Base-by-base conservation (phyloP, 2,329 filamentous ascomycete genomes). In the Phialocephala subalpina region DNA sequence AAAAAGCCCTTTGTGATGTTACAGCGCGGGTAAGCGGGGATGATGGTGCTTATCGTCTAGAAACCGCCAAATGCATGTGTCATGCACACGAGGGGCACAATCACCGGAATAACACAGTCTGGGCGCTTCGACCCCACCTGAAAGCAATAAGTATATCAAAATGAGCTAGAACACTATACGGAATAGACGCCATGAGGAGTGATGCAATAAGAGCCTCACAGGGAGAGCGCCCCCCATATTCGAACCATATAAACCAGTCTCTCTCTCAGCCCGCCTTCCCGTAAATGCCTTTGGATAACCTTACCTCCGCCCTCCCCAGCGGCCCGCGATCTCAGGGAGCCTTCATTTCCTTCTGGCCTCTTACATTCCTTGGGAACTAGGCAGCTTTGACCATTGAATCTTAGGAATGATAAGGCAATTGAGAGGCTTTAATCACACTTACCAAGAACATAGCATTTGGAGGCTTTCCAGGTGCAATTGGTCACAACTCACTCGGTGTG, bases 131-230 rank as follows among this genome's bases (percentile, higher is more conserved):
- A 49, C 20, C n/a, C 45, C 18, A 25, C 45, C 18, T 49, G 18
- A 16, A 18, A 49, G 20, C 45, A 20, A 9, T 20, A 20, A 49
- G 38, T 47, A 12, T 29, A 6, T 52, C 47, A 52, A 29, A 52
- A 57, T 7, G 3, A 57, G 25, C 38, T 57, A 38, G 53, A 33
- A 55, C 25, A 20, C 47, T 38, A 57, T 57, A 38, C 35, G n/a
- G 7, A 9, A 20, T 18, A 22, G 55, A 20, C 33, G 33, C 22
- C 3, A 35, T 35, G 8, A 25, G 6, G 3, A 14, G 8, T 18
- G 11, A 29, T 7, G n/a, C 12, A 18, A 29, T 16, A 27, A 53
- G 49, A 53, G 49, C 49, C 49, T 53, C 49, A 16, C 4, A 3
- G 47, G 22, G 14, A n/a, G 49, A 27, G 22, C 49, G 49, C 49